These are phyloP conservation scores for Fusarium nanum DNA, from an alignment of 2,329 filamentous ascomycete species.

Conservation along the genomic window DNA sequence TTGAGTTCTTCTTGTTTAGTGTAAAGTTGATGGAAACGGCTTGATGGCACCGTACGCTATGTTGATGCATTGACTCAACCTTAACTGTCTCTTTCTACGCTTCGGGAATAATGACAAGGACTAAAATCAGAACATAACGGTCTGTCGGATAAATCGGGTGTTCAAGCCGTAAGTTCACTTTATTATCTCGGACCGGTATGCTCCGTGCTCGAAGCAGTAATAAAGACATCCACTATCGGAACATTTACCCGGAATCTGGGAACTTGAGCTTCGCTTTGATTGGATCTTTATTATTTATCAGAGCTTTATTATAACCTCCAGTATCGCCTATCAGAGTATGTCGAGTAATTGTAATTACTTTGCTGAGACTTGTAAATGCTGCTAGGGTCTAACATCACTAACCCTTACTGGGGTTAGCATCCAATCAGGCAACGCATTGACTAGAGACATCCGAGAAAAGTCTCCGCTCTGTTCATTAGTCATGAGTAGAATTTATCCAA, in stretches of 20 bases:
- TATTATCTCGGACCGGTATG: not conserved
- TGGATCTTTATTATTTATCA: not conserved
- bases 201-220: not conserved
- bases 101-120: not conserved
- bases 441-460: not conserved
- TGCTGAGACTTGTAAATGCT: not conserved
- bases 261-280: not conserved
- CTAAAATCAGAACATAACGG: not conserved
- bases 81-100: not conserved
- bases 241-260: not conserved
- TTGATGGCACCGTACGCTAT: rapidly evolving
- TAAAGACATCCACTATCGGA: not conserved
- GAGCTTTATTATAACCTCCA: not conserved
- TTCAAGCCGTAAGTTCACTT: not conserved
- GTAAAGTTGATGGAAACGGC: not conserved
- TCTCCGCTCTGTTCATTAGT: not conserved
- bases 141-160: not conserved
- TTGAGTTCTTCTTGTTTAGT: not conserved
- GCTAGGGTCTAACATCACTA: not conserved
- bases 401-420: not conserved
- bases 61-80: not conserved
- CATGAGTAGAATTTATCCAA: not conserved
- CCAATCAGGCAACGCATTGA: not conserved
- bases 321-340: not conserved
- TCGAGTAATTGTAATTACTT: not conserved